Conservation (phyloP, 306 rosid genomes). For the Pyrus betulifolia region DNA sequence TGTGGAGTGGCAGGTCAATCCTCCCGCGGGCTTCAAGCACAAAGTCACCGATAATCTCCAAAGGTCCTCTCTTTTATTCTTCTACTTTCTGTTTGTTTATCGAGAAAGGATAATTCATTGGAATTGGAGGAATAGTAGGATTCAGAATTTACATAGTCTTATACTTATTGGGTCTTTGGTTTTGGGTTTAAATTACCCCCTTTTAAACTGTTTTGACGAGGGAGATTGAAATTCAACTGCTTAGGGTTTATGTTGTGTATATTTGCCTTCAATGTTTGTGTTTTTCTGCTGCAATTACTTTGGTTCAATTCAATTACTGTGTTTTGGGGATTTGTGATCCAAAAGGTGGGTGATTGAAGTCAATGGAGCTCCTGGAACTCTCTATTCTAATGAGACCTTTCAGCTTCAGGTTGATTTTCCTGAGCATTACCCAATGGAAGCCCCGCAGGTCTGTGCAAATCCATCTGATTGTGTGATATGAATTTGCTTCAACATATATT, state of each 20-base stretch:
- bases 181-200: not conserved
- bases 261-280: not conserved
- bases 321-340: conserved; percentile 8
- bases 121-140: not conserved
- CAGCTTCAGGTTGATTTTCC: conserved; percentile 99
- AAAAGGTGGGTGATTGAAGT: conserved; percentile 99
- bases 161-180: not conserved
- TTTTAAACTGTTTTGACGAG: not conserved
- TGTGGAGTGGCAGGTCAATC: conserved; percentile 97
- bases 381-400: conserved; percentile 76
- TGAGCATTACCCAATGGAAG: conserved; percentile 99
- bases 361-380: conserved; percentile 95
- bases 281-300: not conserved
- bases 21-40: conserved; percentile 92
- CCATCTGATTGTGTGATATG: not conserved
- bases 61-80: conserved; percentile 37
- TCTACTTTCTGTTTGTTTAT: not conserved
- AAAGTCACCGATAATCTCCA: conserved; percentile 95
- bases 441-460: conserved; percentile 70
- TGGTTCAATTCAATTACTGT: not conserved
- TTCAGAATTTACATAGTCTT: not conserved
- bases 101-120: not conserved
- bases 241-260: not conserved
- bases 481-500: not conserved
- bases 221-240: not conserved